phyloP scores from a whole-genome alignment of 2,329 filamentous ascomycete species.

The Microascus cirrosus region DNA sequence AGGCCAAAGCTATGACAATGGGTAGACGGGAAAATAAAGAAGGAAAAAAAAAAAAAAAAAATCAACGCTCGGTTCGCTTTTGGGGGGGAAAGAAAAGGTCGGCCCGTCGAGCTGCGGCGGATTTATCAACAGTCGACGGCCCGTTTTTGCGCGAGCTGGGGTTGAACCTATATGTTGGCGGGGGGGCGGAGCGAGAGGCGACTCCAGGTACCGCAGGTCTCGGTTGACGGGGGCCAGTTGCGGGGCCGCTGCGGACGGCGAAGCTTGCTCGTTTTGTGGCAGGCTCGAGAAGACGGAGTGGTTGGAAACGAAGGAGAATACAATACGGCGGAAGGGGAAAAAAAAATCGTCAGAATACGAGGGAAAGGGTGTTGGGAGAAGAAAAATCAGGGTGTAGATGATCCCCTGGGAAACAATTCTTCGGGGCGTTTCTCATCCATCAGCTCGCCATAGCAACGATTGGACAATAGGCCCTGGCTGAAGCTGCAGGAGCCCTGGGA shows the following conservation, averaged over 20 bases:
- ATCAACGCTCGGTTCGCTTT: too few relatives aligned
- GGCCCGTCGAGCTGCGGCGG: not conserved
- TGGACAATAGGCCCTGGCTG: not conserved
- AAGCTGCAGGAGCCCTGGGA: not conserved
- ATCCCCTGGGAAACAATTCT: not conserved
- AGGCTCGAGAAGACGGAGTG: too few relatives aligned
- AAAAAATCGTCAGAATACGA: not conserved
- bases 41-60: too few relatives aligned
- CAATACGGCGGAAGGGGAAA: too few relatives aligned
- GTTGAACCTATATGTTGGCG: not conserved
- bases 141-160: not conserved
- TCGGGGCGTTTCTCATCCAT: not conserved
- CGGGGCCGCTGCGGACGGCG: too few relatives aligned
- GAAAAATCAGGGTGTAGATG: not conserved
- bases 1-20: not conserved
- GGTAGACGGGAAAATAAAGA: too few relatives aligned
- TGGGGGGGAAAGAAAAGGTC: not conserved
- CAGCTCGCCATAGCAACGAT: constrained; percentile 2
- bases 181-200: not conserved
- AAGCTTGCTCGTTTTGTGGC: too few relatives aligned
- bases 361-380: not conserved
- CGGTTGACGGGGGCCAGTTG: too few relatives aligned
- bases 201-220: too few relatives aligned
- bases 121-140: not conserved
- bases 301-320: not conserved